Evolutionary conservation across 2,329 filamentous ascomycete species (phyloP), one percentile per base, ranked within the genome.

Genomic region (Endoconidiophora polonica): DNA sequence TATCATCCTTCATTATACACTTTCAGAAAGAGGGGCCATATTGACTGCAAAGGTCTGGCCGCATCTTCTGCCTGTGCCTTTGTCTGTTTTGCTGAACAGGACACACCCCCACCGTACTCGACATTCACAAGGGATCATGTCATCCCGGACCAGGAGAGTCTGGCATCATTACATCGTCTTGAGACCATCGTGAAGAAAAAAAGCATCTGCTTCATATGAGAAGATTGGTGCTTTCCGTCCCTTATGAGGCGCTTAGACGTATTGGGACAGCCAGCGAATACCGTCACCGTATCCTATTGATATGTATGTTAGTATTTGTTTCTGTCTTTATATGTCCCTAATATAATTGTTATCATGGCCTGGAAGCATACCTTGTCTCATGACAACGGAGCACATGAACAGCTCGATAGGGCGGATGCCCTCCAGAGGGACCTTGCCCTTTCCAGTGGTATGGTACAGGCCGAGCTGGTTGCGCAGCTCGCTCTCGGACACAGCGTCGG

Each of bases 311-410:
- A 58, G 49, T 42, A 10, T 24, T 14, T 26, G 5, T 20, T 7
- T 39, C 5, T 23, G 41, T 33, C 29, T 33, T 33, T 3, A 33
- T 10, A 33, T 33, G 9, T 5, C 10, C 16, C 48, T 44, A 18
- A 50, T 38, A 36, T 20, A 29, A 51, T 37, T 46, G 40, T 24
- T 12, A 23, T 16, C 22, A 39, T 23, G 5, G 14, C 26, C 54
- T 6, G 10, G 5, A 26, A 38, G 67, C 74, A 58, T 59, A 82
- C 78, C 91, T 73, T 96, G 90, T 67, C 90, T 79, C 86, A 95
- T 94, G 55, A 96, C 90, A 58, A 96, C 88, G 60, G 86, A 94
- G 77, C 88, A 96, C 91, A 98, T 94, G 69, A 96, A 96, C 56
- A 96, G 78, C 75, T 98, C 91, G 62, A 98, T 90, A 22, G 88